These are phyloP conservation scores for Chlorella sp. DNA, from an alignment of 139 green algal genomes.

Conservation along the genomic window DNA sequence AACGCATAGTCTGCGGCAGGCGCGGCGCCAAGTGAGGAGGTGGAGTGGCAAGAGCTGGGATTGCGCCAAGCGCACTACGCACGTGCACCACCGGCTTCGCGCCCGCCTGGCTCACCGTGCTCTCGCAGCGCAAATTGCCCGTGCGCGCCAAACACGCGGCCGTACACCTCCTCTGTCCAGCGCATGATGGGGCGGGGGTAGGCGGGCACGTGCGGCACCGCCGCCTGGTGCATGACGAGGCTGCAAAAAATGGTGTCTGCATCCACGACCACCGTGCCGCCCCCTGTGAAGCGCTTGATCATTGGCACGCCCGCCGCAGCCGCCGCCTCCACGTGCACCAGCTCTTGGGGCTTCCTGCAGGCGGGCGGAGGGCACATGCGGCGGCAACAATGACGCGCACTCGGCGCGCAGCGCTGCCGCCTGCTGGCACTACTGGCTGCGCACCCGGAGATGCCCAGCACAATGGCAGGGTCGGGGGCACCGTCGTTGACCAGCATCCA, in stretches of 20 bases:
- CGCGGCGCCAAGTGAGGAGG: not conserved
- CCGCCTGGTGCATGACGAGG: constrained; percentile 45
- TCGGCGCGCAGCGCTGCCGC: no score
- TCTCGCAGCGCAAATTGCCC: constrained; percentile 73
- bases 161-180: constrained; percentile 86
- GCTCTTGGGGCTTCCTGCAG: constrained; percentile 73
- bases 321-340: constrained; percentile 70
- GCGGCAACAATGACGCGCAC: not conserved
- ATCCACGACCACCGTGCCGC: constrained; percentile 97
- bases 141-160: constrained; percentile 60
- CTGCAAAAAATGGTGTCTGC: constrained; percentile 69
- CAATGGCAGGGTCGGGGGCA: constrained; percentile 61
- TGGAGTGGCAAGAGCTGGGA: not conserved
- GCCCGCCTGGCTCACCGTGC: constrained; percentile 59
- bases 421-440: no score
- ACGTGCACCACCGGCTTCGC: not conserved
- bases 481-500: constrained; percentile 93
- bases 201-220: constrained; percentile 58
- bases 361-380: not conserved
- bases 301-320: constrained; percentile 53
- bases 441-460: constrained; percentile 94
- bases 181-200: constrained; percentile 92
- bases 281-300: constrained; percentile 91
- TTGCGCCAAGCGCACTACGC: not conserved
- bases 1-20: constrained; percentile 83